Percentiles rank a stretch among this genome's conserved stretches.
phyloP scores from a whole-genome alignment of 805 yeast species.

The Wickerhamiella cacticola region DNA sequence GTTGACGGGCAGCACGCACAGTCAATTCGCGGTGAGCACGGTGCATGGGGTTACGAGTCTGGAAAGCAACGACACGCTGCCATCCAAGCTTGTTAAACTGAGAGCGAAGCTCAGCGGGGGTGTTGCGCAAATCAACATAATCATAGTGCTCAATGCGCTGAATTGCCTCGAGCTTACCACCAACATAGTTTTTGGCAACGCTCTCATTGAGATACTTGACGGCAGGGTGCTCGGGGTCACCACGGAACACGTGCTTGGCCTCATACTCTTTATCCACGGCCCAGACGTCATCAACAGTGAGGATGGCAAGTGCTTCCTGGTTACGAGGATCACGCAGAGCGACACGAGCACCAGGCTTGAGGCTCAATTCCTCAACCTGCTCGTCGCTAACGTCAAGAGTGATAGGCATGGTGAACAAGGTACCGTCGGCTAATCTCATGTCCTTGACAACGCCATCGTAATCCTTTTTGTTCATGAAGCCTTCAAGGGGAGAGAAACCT shows the following conservation, averaged over 20 bases:
- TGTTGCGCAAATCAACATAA: slow-evolving; percentile 72
- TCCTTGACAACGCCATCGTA: slow-evolving; percentile 53
- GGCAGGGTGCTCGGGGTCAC: slow-evolving; percentile 96
- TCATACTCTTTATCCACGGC: slow-evolving; percentile 68
- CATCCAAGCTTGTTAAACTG: slow-evolving; percentile 75
- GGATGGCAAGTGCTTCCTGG: slow-evolving; percentile 63
- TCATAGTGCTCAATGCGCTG: slow-evolving; percentile 80
- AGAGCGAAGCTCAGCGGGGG: slow-evolving; percentile 79
- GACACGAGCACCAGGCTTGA: slow-evolving; percentile 47
- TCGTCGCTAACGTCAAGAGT: slow-evolving; percentile 60
- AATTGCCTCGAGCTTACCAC: slow-evolving; percentile 79
- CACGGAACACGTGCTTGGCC: slow-evolving; percentile 82
- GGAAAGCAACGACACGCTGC: slow-evolving; percentile 90
- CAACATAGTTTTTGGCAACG: slow-evolving; percentile 76
- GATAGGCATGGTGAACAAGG: slow-evolving; percentile 87
- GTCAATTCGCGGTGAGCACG: slow-evolving; percentile 95
- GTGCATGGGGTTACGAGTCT: slow-evolving; percentile 97
- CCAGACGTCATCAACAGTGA: slow-evolving; percentile 69
- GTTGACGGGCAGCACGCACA: slow-evolving; percentile 90
- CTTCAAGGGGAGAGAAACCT: slow-evolving; percentile 80
- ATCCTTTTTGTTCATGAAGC: slow-evolving; percentile 58
- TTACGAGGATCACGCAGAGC: slow-evolving; percentile 74
- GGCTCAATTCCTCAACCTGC: slow-evolving; percentile 34
- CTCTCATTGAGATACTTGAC: slow-evolving; percentile 54
- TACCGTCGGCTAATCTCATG: slow-evolving; percentile 62